A percentile compares a stretch with the other conserved stretches of the same genome.
These are phyloP conservation scores for Rhodotorula sp. DNA, from an alignment of 1,284 basidiomycete genomes.

Conservation along the genomic window DNA sequence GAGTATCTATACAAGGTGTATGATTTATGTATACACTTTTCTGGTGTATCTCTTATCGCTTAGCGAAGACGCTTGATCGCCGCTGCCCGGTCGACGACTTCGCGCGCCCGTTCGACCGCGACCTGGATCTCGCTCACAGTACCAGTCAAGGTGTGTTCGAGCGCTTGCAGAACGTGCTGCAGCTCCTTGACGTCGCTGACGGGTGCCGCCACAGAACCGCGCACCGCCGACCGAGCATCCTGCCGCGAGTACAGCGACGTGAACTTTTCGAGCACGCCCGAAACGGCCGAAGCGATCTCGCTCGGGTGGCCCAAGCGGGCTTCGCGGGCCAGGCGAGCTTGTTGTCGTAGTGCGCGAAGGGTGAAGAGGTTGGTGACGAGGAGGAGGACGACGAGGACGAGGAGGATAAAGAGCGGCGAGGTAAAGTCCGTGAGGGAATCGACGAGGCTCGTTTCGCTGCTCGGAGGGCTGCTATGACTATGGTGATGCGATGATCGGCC, in stretches of 20 bases:
- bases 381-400: conserved; percentile 22
- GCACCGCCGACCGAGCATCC: neutral
- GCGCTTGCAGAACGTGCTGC: neutral
- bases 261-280: conserved; percentile 29
- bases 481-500: neutral
- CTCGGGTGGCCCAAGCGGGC: conserved; percentile 23
- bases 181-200: conserved; percentile 6
- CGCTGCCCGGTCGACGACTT: neutral
- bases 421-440: conserved; percentile 7
- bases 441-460: conserved; percentile 3
- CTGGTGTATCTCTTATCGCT: neutral
- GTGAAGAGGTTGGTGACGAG: conserved; percentile 33
- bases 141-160: neutral
- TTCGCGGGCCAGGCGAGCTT: conserved; percentile 6
- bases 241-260: conserved; percentile 12
- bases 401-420: neutral
- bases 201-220: neutral
- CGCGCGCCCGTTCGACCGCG: neutral
- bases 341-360: conserved; percentile 20
- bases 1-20: neutral
- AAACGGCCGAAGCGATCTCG: conserved; percentile 29
- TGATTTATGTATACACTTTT: neutral
- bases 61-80: neutral
- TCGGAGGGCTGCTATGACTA: neutral
- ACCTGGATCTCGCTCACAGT: neutral